These are phyloP conservation scores for Ophiosphaerella narmari DNA, from an alignment of 2,329 filamentous ascomycete species.

Conservation along the genomic window DNA sequence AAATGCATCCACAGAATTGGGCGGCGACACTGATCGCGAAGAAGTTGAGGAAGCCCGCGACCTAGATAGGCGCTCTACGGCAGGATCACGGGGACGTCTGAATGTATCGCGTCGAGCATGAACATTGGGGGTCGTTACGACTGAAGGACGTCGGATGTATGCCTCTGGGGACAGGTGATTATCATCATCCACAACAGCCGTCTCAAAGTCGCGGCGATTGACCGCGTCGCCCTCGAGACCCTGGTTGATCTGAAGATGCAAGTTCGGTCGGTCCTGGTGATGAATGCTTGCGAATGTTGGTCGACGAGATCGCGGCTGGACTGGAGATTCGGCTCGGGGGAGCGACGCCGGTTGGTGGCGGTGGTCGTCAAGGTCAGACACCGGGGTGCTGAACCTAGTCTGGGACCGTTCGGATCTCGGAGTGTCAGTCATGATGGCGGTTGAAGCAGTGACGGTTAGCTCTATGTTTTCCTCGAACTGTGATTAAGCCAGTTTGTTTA, in stretches of 20 bases:
- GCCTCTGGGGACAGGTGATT: conserved; percentile 47
- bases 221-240: conserved; percentile 49
- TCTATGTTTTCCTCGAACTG: conserved; percentile 8
- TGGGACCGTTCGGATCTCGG: conserved; percentile 69
- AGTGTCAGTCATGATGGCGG: conserved; percentile 56
- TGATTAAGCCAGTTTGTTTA: conserved; percentile 32
- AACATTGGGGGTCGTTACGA: conserved; percentile 38
- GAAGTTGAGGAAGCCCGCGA: conserved; percentile 57
- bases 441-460: conserved; percentile 29
- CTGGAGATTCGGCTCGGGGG: conserved; percentile 58
- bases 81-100: conserved; percentile 45
- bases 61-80: conserved; percentile 39
- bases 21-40: conserved; percentile 78
- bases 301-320: conserved; percentile 56
- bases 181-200: conserved; percentile 81
- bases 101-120: conserved; percentile 50
- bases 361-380: conserved; percentile 87
- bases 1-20: conserved; percentile 97
- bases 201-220: conserved; percentile 79
- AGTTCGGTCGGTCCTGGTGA: conserved; percentile 48
- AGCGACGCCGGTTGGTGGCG: conserved; percentile 68
- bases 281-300: conserved; percentile 74
- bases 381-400: conserved; percentile 72
- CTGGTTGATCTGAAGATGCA: conserved; percentile 53
- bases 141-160: conserved; percentile 56